Evolutionary conservation across 1,139 yeast genomes (phyloP).

Genomic region (Yamadazyma diddensiae): DNA sequence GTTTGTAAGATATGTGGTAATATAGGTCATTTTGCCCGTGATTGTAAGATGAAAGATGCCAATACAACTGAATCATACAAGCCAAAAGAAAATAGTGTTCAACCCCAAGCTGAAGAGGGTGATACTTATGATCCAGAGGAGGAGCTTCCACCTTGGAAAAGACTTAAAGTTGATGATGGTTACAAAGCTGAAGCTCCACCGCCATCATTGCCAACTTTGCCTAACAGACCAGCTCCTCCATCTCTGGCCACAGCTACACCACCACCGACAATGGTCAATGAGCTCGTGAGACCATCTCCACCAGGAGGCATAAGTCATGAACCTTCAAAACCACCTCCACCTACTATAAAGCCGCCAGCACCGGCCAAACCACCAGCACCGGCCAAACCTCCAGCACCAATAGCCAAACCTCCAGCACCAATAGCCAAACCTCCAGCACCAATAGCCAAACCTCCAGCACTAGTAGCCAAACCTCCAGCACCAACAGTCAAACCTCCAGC

Average conservation of each 20-base stretch:
- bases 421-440: constrained; percentile 20
- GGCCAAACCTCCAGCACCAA: constrained; percentile 27
- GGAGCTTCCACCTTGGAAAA: constrained; percentile 15
- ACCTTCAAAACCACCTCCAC: constrained; percentile 16
- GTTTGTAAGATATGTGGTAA: constrained; percentile 79
- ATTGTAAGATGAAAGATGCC: constrained; percentile 51
- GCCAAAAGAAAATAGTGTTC: too few relatives aligned
- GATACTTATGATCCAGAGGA: constrained; percentile 3
- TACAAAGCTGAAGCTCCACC: constrained; percentile 1
- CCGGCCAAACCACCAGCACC: constrained; percentile 26
- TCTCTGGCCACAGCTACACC: constrained; percentile 15
- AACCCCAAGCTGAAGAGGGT: background rate
- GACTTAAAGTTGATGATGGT: constrained; percentile 9
- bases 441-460: constrained; percentile 6
- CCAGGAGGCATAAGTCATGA: constrained; percentile 16
- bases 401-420: constrained; percentile 15
- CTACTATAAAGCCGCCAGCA: constrained; percentile 19
- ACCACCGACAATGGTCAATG: constrained; percentile 4
- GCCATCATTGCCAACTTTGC: constrained; percentile 5
- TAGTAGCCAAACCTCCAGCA: constrained; percentile 6
- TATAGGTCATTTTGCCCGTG: constrained; percentile 84
- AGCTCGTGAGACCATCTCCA: constrained; percentile 2
- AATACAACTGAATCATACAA: too few relatives aligned
- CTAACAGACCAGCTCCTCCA: constrained; percentile 7
- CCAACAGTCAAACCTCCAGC: constrained; percentile 2